Base-by-base conservation (phyloP, 306 rosid species). In the Prunus mira region DNA sequence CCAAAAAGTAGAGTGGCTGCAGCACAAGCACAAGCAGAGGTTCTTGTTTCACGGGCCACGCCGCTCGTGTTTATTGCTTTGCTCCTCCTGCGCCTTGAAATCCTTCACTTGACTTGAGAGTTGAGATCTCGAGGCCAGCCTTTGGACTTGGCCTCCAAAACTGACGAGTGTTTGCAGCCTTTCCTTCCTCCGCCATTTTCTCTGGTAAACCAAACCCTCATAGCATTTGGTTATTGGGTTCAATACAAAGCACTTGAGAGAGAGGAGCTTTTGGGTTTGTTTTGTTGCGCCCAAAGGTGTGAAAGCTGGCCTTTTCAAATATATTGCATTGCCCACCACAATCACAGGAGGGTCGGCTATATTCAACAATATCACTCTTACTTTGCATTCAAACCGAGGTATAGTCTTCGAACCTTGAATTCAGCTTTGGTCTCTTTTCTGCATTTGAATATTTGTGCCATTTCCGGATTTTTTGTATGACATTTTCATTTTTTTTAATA, bases 171-270 rank as follows among this genome's bases (percentile, higher is more conserved):
- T 64, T 67, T n/a, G 27, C 12, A 3, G 6, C 17, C 43, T 80
- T 88, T 80, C 67, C 93, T 85, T 87, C 76, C 47, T 82, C 96
- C 89, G 89, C 88, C 92, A 84, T 67, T 87, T 79, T 87, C 89
- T 86, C 88, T 80, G 67, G 67, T 62, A 38, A 58, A 57, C 50
- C 54, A 55, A 67, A 32, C 19, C 62, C 56, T 52, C 67, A 34
- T 58, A 19, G 71, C 71, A 78, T 12, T 24, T 32, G 56, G 71
- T 12, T 9, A 30, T 70, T 76, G 80, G 81, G 69, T 82, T 78
- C 55, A 19, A 76, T 88, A 71, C 93, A 86, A 81, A 87, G 96
- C 73, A 89, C 85, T 86, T 83, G 86, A 11, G 67, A 72, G 67
- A 72, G 22, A 34, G 38, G n/a, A 65, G 51, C 4, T 27, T 43